phyloP scores from a whole-genome alignment of 208 protist species.

The Jaenimonas drosophilae region DNA sequence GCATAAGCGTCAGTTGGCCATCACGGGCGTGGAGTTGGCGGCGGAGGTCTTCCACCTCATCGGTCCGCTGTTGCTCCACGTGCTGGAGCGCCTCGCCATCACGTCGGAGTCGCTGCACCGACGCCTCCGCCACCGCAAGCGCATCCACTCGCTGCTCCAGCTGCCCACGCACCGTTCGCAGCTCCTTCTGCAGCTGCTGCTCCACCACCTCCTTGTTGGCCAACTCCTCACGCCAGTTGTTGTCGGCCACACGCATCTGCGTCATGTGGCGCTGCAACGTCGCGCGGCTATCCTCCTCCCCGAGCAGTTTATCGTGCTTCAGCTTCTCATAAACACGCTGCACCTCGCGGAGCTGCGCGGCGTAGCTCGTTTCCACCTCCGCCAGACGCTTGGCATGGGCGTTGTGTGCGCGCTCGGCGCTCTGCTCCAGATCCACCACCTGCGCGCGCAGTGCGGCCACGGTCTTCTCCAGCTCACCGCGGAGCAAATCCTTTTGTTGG shows the following conservation, averaged over 20 bases:
- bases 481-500: slow-evolving; percentile 6
- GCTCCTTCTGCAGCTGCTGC: slow-evolving; percentile 9
- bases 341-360: slow-evolving; percentile 11
- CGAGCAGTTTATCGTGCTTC: slow-evolving; percentile 2
- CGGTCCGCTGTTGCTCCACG: slow-evolving; percentile 9
- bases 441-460: slow-evolving; percentile 5
- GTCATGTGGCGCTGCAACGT: background rate
- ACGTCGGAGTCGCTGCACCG: slow-evolving; percentile 11
- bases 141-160: no score
- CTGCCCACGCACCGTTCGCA: slow-evolving; percentile 7
- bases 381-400: background rate
- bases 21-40: slow-evolving; percentile 7
- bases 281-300: slow-evolving; percentile 1
- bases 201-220: slow-evolving; percentile 13
- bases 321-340: slow-evolving; percentile 7
- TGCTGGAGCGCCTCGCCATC: slow-evolving; percentile 13
- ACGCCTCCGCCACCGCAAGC: no score
- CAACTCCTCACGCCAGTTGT: background rate
- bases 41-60: slow-evolving; percentile 15
- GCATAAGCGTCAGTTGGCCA: slow-evolving; percentile 11
- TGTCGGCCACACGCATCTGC: background rate
- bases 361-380: slow-evolving; percentile 6
- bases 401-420: slow-evolving; percentile 1
- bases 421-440: slow-evolving; percentile 4
- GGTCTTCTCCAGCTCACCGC: slow-evolving; percentile 8